Evolutionary conservation across 176 grass and related monocot species (phyloP).

Genomic region (Oryza nivara): DNA sequence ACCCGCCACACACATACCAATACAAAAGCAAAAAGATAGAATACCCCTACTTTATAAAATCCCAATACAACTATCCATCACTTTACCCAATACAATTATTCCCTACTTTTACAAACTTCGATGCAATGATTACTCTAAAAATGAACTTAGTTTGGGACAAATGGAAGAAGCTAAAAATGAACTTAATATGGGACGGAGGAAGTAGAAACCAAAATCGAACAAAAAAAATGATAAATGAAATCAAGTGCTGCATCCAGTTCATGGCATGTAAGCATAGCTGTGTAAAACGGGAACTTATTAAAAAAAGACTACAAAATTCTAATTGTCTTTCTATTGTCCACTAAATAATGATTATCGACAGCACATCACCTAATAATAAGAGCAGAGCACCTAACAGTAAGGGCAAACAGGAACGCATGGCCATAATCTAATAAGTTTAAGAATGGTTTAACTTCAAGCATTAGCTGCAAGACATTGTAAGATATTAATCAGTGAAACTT

Average conservation of each 20-base stretch:
- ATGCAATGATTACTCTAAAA: no score
- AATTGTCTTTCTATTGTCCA: background rate
- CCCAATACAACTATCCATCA: no score
- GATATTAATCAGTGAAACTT: slow-evolving; percentile 27
- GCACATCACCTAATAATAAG: background rate
- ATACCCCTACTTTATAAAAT: no score
- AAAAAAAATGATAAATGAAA: slow-evolving; percentile 21
- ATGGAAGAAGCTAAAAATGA: no score
- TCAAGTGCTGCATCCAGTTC: slow-evolving; percentile 16
- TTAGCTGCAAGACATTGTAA: slow-evolving; percentile 2
- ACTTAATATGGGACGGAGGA: no score
- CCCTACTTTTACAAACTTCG: no score
- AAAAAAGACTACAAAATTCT: slow-evolving; percentile 5
- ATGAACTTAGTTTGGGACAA: no score
- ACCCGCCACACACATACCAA: no score
- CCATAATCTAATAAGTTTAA: slow-evolving; percentile 24
- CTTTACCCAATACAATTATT: no score
- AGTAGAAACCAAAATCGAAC: slow-evolving; percentile 27
- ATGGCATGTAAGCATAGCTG: slow-evolving; percentile 24
- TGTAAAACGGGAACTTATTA: slow-evolving; percentile 2
- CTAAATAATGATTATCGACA: slow-evolving; percentile 35
- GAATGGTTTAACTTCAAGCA: slow-evolving; percentile 18
- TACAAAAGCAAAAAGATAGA: no score
- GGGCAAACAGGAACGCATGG: slow-evolving; percentile 4
- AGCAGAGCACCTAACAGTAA: background rate